Percentiles rank a stretch among this genome's conserved stretches.
phyloP scores from a whole-genome alignment of 2,329 filamentous ascomycete species.

The Mycosphaerella sp. region DNA sequence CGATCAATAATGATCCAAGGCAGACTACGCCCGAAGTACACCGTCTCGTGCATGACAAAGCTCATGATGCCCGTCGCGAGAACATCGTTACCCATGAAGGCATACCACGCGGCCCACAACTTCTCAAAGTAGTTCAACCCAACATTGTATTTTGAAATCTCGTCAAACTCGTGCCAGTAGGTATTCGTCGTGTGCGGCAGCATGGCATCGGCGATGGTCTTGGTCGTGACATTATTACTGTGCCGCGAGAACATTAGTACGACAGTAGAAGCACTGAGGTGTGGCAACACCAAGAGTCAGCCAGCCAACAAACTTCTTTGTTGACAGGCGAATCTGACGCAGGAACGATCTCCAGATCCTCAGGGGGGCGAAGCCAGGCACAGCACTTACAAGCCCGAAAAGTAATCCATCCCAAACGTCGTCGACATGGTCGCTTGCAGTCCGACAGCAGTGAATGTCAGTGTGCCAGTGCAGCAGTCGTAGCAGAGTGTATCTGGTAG shows the following conservation, averaged over 20 bases:
- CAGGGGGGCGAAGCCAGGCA: neutral
- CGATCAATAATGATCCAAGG: conserved; percentile 91
- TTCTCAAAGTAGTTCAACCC: conserved; percentile 80
- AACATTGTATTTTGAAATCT: conserved; percentile 67
- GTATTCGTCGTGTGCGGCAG: conserved; percentile 44
- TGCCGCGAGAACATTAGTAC: neutral
- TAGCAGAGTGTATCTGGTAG: neutral
- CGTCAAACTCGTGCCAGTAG: conserved; percentile 60
- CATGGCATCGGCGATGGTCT: conserved; percentile 32
- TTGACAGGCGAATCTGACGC: conserved; percentile 1
- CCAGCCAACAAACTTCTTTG: neutral
- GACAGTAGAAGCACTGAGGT: neutral
- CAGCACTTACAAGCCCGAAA: conserved; percentile 18
- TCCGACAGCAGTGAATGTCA: neutral
- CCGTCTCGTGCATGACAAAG: conserved; percentile 85
- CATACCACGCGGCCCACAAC: conserved; percentile 93
- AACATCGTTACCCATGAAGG: conserved; percentile 96
- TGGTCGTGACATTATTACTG: conserved; percentile 30
- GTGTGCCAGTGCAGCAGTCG: neutral
- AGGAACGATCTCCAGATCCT: conserved; percentile 4
- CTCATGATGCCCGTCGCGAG: conserved; percentile 97
- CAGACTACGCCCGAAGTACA: conserved; percentile 88
- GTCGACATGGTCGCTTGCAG: conserved; percentile 19
- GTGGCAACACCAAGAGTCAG: neutral
- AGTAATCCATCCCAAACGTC: conserved; percentile 26